phyloP scores from a whole-genome alignment of 805 yeast genomes.

The Saccharomyces mikatae region DNA sequence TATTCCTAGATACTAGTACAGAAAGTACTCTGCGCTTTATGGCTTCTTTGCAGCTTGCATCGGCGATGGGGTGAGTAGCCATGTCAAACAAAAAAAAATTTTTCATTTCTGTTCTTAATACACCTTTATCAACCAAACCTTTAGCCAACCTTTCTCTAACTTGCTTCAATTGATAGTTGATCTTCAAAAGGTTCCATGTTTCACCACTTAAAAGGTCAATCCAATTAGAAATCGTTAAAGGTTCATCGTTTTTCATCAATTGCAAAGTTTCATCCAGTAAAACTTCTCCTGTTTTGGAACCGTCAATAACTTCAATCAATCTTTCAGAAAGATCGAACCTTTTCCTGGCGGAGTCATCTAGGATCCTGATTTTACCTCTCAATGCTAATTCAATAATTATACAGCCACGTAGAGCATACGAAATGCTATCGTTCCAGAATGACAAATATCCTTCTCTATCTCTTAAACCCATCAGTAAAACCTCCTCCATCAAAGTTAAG shows the following conservation, averaged over 20 bases:
- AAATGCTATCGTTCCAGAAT: slow-evolving; percentile 96
- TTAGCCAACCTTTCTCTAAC: slow-evolving; percentile 94
- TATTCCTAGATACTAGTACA: slow-evolving; percentile 63
- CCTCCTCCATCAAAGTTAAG: slow-evolving; percentile 94
- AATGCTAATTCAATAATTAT: slow-evolving; percentile 87
- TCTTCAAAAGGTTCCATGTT: slow-evolving; percentile 94
- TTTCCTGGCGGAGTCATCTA: slow-evolving; percentile 86
- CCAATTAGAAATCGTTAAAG: slow-evolving; percentile 80
- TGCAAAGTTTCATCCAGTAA: slow-evolving; percentile 87
- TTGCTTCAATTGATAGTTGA: slow-evolving; percentile 91
- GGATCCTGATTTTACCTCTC: slow-evolving; percentile 79
- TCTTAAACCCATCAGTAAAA: slow-evolving; percentile 81
- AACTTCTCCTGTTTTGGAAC: slow-evolving; percentile 87
- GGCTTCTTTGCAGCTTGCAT: slow-evolving; percentile 73
- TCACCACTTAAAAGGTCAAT: slow-evolving; percentile 90
- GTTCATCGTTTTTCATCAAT: slow-evolving; percentile 78
- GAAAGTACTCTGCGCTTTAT: slow-evolving; percentile 65
- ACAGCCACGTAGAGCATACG: slow-evolving; percentile 93
- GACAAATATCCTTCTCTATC: slow-evolving; percentile 94
- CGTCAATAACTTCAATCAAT: slow-evolving; percentile 77
- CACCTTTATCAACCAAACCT: slow-evolving; percentile 95
- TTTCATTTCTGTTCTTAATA: slow-evolving; percentile 89
- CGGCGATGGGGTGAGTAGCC: slow-evolving; percentile 97
- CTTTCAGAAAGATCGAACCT: slow-evolving; percentile 84
- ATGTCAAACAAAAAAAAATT: slow-evolving; percentile 91